phyloP scores from a whole-genome alignment of 106 monocot species.

The Dendrobium chrysotoxum region DNA sequence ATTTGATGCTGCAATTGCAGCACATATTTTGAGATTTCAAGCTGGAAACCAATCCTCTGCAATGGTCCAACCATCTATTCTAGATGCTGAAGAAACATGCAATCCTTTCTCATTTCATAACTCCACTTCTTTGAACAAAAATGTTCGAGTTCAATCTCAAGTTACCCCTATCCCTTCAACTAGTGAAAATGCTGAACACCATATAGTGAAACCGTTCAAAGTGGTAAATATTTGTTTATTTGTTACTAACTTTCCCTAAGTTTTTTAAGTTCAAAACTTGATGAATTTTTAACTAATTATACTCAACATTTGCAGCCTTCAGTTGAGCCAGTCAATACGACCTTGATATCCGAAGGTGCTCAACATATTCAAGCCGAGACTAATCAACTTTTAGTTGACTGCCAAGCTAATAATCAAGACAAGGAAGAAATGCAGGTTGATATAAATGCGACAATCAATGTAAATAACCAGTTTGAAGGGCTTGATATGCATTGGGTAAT shows the following conservation, averaged over 20 bases:
- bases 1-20: constrained; percentile 70
- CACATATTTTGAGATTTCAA: constrained; percentile 25
- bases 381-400: background rate
- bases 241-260: too few species aligned
- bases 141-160: constrained; percentile 3
- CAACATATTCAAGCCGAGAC: background rate
- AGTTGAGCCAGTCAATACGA: background rate
- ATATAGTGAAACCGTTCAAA: background rate
- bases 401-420: background rate
- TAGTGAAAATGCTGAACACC: background rate
- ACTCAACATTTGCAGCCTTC: constrained; percentile 7
- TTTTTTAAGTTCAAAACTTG: too few species aligned
- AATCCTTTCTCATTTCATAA: constrained; percentile 52
- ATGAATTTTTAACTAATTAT: background rate
- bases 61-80: constrained; percentile 36
- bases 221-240: background rate
- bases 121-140: constrained; percentile 7
- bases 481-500: constrained; percentile 10
- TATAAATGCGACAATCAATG: background rate
- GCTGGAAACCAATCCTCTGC: constrained; percentile 10
- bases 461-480: background rate
- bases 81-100: constrained; percentile 62
- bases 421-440: background rate
- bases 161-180: background rate
- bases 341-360: background rate